A percentile compares a stretch with the other conserved stretches of the same genome.
phyloP scores from a whole-genome alignment of 495 filamentous ascomycete species.

The Penicillium ucsense region DNA sequence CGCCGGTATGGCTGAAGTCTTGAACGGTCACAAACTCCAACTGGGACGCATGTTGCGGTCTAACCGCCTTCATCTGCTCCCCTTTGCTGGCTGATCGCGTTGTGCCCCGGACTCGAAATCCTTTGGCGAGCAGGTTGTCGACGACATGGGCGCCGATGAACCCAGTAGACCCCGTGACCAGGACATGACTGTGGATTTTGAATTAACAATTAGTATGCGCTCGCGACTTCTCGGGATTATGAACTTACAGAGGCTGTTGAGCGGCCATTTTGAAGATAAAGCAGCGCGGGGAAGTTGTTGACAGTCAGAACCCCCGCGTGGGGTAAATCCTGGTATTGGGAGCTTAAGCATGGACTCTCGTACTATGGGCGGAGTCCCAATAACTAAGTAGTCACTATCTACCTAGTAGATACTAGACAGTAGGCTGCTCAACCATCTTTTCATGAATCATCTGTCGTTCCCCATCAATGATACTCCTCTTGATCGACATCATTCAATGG shows the following conservation, averaged over 20 bases:
- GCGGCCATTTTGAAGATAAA: neutral
- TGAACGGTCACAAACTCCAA: constrained; percentile 28
- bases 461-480: no score
- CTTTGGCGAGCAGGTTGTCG: constrained; percentile 21
- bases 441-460: no score
- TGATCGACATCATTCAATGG: no score
- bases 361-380: no score
- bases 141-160: constrained; percentile 35
- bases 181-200: constrained; percentile 11
- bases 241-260: constrained; percentile 2
- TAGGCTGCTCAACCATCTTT: no score
- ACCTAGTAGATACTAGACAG: no score
- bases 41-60: constrained; percentile 19
- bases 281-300: neutral
- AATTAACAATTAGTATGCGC: neutral
- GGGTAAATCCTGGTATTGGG: neutral
- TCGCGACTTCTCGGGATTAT: no score
- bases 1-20: constrained; percentile 27
- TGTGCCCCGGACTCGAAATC: constrained; percentile 29
- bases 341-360: no score
- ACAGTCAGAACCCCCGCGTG: neutral
- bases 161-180: constrained; percentile 34
- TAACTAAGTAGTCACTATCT: no score
- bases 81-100: constrained; percentile 21
- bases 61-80: constrained; percentile 21